Conservation (phyloP, 306 rosid genomes). For the Arachis stenosperma region DNA sequence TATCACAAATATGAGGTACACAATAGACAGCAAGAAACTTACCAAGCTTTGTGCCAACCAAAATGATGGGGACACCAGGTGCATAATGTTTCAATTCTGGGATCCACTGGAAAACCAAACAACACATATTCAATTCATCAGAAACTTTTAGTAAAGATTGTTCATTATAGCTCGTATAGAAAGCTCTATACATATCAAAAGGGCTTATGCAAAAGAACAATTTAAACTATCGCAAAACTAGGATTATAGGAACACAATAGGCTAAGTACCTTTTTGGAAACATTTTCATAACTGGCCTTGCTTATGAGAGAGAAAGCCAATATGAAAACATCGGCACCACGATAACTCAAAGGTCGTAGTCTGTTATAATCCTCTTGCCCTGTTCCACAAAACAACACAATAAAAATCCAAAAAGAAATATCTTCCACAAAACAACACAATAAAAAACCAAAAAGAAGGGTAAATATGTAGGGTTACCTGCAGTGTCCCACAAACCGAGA, state of each 20-base stretch:
- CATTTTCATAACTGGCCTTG: constrained; percentile 76
- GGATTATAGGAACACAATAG: background rate
- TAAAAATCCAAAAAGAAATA: constrained; percentile 48
- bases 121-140: constrained; percentile 38
- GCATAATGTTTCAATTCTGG: constrained; percentile 99
- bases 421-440: background rate
- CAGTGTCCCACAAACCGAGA: constrained; percentile 98
- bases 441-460: constrained; percentile 2
- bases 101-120: constrained; percentile 82
- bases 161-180: background rate
- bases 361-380: constrained; percentile 76
- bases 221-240: background rate
- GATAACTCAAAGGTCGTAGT: constrained; percentile 72
- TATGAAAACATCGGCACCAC: constrained; percentile 75
- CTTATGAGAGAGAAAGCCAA: constrained; percentile 73
- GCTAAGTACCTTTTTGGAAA: constrained; percentile 63
- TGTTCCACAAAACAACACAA: constrained; percentile 47
- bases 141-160: background rate
- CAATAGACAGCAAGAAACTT: constrained; percentile 39
- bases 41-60: constrained; percentile 99
- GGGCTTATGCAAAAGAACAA: constrained; percentile 13
- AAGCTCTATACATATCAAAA: constrained; percentile 20
- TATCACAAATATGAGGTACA: constrained; percentile 15
- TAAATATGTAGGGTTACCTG: constrained; percentile 58
- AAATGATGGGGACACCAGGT: constrained; percentile 94